Evolutionary conservation across 176 grass and related monocot species (phyloP), one percentile per base, ranked within the genome.

Genomic region (Stipa capillata): DNA sequence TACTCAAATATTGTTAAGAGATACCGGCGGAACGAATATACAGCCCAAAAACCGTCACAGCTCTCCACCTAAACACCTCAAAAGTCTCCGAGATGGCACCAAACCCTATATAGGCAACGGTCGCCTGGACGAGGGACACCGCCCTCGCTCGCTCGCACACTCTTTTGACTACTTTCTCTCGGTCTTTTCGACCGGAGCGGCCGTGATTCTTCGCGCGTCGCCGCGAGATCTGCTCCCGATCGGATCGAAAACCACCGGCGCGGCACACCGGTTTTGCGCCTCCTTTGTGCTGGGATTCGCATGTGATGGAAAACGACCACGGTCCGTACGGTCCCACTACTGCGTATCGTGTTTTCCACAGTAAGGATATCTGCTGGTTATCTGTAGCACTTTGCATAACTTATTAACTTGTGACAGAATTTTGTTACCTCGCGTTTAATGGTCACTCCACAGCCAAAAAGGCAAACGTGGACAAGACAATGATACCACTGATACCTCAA

Each of bases 181-280:
- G 14, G 27, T 32, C 43, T 51, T 72, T 34, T 21, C 10, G 47
- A 18, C n/a, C 29, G 10, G 18, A 20, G 16, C 68, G 13, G 43
- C 12, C 44, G 28, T 50, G 43, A 29, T 13, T 50, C 16, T 20
- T 14, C 18, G 5, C 5, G 68, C 44, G 28, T 50, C 16, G 17
- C 27, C 9, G 45, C 29, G 28, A 21, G 18, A 51, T 32, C 9
- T 20, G n/a, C 42, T 64, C 15, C 42, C 7, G 6, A 3, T 28
- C 37, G 0, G 16, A 3, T 23, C 25, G 11, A 23, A 34, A 71
- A 81, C 79, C 52, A 15, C 12, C 18, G 79, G 79, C 79, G 65
- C 64, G 20, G 79, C 79, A 70, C 79, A 34, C 79, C 7, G 65
- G 40, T 70, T 79, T 58, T 61, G 34, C 31, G 17, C 12, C 10